Conservation (phyloP, 116 monocot species). For the Papilionanthe hybrid region DNA sequence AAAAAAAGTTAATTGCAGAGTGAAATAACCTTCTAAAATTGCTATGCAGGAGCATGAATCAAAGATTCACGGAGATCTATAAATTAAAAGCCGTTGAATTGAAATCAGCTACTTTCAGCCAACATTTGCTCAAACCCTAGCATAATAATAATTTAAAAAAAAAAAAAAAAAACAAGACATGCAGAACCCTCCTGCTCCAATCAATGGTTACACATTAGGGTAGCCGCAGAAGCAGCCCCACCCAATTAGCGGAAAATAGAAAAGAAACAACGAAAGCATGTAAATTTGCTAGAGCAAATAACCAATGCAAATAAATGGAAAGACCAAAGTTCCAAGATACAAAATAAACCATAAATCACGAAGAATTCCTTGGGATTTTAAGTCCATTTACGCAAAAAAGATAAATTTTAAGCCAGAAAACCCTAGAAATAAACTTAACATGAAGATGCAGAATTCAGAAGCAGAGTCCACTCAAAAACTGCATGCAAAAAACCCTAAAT, state of each 20-base stretch:
- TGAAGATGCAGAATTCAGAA: neutral
- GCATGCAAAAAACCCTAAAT: conserved; percentile 5
- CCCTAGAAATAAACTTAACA: conserved; percentile 7
- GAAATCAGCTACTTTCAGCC: neutral
- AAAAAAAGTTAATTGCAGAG: neutral
- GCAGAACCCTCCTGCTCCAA: neutral
- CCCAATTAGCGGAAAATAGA: neutral
- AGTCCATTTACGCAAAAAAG: neutral
- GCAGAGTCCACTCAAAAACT: neutral
- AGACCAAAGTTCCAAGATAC: neutral
- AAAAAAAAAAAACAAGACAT: neutral
- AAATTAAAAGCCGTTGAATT: neutral
- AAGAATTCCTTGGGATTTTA: neutral
- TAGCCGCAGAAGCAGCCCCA: neutral
- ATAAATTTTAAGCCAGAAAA: neutral
- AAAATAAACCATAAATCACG: neutral
- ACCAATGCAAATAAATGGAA: neutral
- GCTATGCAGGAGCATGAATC: neutral
- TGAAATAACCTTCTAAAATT: neutral
- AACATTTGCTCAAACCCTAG: neutral
- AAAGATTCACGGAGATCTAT: neutral
- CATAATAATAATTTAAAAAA: neutral
- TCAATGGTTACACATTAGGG: neutral
- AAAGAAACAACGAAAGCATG: neutral
- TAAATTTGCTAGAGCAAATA: neutral